phyloP scores from a whole-genome alignment of 805 yeast species.

The Candida hungchunana region DNA sequence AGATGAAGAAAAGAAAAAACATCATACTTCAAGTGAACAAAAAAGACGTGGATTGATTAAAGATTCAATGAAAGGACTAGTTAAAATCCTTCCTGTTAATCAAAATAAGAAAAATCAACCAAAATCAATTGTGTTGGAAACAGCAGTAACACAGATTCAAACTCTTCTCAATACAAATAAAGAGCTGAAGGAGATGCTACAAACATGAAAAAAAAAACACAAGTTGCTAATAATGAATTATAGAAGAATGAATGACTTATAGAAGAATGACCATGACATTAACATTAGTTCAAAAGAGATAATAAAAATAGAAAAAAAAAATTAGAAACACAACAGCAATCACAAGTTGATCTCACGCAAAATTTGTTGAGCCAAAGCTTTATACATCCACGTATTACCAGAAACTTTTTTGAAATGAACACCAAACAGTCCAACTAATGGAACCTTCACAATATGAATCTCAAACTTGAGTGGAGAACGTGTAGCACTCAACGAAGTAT shows the following conservation, averaged over 20 bases:
- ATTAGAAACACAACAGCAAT: no score
- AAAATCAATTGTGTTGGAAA: slow-evolving; percentile 23
- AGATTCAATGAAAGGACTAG: slow-evolving; percentile 21
- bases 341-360: slow-evolving; percentile 34
- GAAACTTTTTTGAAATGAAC: slow-evolving; percentile 90
- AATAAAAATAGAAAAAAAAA: no score
- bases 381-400: slow-evolving; percentile 95
- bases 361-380: slow-evolving; percentile 83
- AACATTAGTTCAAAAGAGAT: no score
- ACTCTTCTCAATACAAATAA: slow-evolving; percentile 13
- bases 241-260: no score
- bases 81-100: slow-evolving; percentile 17
- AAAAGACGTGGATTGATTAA: slow-evolving; percentile 24
- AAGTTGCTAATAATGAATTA: no score
- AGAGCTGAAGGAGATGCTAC: slow-evolving; percentile 12
- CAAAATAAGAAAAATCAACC: slow-evolving; percentile 17
- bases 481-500: slow-evolving; percentile 18
- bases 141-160: slow-evolving; percentile 22
- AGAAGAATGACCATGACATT: no score
- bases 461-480: slow-evolving; percentile 80
- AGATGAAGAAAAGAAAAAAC: slow-evolving; percentile 26
- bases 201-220: slow-evolving; percentile 1
- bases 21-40: slow-evolving; percentile 27
- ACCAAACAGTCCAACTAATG: slow-evolving; percentile 85
- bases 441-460: slow-evolving; percentile 87